Evolutionary conservation across 2,329 filamentous ascomycete genomes (phyloP), one percentile per base, ranked within the genome.

Genomic region (Cytospora leucostoma): DNA sequence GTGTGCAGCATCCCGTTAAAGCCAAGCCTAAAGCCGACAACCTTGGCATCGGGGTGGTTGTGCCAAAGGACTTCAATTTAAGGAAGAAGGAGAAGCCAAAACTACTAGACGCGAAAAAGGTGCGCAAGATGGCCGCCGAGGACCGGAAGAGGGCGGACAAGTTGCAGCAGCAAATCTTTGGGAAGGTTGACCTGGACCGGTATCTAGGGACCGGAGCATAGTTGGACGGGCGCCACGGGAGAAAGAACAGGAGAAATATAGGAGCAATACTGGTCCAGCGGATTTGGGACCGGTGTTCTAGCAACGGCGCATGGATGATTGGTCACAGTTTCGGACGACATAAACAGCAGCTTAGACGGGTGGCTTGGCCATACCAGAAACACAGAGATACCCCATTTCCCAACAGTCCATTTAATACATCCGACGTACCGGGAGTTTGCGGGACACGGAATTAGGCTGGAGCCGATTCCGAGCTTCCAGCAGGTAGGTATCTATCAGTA

Each of bases 1-100:
- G 93, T 3, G 88, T 92, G 65, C 81, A 88, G 49, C 88, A 87
- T 67, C 93, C 93, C 1, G 80, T 97, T 66, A 92, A 92, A 72
- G 79, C 85, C 1, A 83, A 81, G 64, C 78, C 83, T 61, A 97
- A 97, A 76, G 83, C 88, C 51, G 86, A 94, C 71, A 92, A 84
- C 4, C 78, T 90, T 8, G 94, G 93, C 0, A 75, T 97, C 33
- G 92, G 93, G 0, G 80, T 83, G 4, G 67, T 73, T 34, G 70
- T 79, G 10, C 76, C 79, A 11, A 78, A 78, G 65, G 71, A 77
- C 27, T 65, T 76, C 52, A 70, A 74, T 67, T 74, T 71, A 65
- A 77, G 74, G 59, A 79, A 78, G 65, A 77, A 76, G 62, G 76
- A 77, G 70, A 78, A 79, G 68, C 72, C 76, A 51, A 77, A 79